Evolutionary conservation across 768 basidiomycete species (phyloP), one percentile per base, ranked within the genome.

Genomic region (Boletus barrowsii): DNA sequence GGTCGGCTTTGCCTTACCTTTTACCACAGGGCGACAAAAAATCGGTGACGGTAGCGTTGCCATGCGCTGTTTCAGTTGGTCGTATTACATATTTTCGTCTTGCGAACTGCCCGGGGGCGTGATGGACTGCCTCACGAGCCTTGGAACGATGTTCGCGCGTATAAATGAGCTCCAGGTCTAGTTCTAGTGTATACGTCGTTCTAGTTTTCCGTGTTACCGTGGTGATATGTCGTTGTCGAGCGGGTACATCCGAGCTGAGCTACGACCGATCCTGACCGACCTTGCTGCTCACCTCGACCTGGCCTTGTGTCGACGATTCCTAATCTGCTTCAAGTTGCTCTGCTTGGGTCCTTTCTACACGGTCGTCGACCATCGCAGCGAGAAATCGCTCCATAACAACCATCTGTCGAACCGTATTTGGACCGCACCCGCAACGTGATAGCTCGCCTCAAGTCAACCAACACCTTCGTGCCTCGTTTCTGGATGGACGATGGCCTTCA

Each of bases 401-500:
- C 32, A 39, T 2, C 40, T 8, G 35, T 24, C 8, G 24, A 47
- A 55, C 26, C 55, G 41, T 24, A 36, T 30, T 32, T 20, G 39
- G 18, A 30, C 3, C 45, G 33, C 20, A 37, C 41, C 29, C 29
- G 29, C 29, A 29, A 29, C 29, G 29, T 29, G 29, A 9, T 9
- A 29, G 6, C 29, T 9, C 29, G 29, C 29, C 8, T 29, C 8
- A 9, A 14, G 33, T 7, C 33, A 35, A 20, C 41, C 41, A 20
- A 22, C 41, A 30, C 36, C 60, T 62, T 58, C 59, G 58, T 52
- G 58, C 47, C 57, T 52, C 20, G 56, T 63, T 44, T 39, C 52
- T 47, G 55, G 26, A 61, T 55, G 56, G 56, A 58, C 62, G 24
- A 80, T 81, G 79, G 74, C 80, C 46, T 81, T 73, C 68, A 76